Conservation (phyloP, 176 grass and related monocot genomes). For the Hyparrhenia diplandra region DNA sequence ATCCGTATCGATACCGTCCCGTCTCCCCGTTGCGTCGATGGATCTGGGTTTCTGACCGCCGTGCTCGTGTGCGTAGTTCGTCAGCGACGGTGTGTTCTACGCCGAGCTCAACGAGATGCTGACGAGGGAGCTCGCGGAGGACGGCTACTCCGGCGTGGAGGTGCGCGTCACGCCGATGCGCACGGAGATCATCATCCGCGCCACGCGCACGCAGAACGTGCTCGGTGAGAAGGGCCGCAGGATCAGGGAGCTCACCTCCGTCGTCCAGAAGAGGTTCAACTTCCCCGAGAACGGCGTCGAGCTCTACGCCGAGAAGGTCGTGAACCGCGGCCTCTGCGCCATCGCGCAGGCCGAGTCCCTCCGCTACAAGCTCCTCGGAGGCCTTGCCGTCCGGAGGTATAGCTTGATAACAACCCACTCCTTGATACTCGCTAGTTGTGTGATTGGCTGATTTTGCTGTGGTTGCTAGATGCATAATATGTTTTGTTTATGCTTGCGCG, state of each 20-base stretch:
- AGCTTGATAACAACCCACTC: not conserved
- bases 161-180: conserved; percentile 76
- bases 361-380: conserved; percentile 86
- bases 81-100: conserved; percentile 76
- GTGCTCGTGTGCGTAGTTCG: conserved; percentile 33
- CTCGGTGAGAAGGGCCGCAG: conserved; percentile 71
- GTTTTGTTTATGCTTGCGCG: not conserved
- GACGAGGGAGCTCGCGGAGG: conserved; percentile 70
- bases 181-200: conserved; percentile 78
- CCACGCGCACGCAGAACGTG: conserved; percentile 82
- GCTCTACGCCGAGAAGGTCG: conserved; percentile 82
- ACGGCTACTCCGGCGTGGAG: conserved; percentile 74
- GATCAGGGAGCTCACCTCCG: conserved; percentile 69
- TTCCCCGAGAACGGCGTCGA: conserved; percentile 71
- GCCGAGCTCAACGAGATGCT: conserved; percentile 80
- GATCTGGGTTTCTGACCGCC: conserved; percentile 30
- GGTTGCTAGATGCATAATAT: not conserved
- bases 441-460: not conserved
- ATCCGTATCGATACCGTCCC: not conserved
- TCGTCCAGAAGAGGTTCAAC: conserved; percentile 84
- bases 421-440: not conserved
- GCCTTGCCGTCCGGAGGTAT: conserved; percentile 83
- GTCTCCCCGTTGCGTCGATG: not conserved
- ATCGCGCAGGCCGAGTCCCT: conserved; percentile 82
- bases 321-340: conserved; percentile 80